Evolutionary conservation across 225 moss, liverwort and hornwort species (phyloP), one percentile per base, ranked within the genome.

Genomic region (Marchantia polymorpha): DNA sequence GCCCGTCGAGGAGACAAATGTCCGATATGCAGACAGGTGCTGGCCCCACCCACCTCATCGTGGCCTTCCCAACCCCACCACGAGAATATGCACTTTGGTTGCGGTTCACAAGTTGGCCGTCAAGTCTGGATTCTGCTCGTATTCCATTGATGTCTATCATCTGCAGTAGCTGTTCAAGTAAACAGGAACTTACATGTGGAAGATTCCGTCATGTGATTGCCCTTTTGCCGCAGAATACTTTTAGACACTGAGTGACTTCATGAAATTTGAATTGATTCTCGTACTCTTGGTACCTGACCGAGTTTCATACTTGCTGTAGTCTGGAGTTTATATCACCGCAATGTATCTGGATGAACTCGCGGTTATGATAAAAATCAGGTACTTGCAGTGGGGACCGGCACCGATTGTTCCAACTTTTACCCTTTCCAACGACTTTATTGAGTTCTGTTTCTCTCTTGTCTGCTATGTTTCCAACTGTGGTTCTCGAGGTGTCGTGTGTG

Each of bases 1-100:
- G 96, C 94, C 46, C 82, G 72, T 30, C 85, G 89, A 48, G 66
- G 69, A 64, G 76, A 88, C 17, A 90, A 91, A 75, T 97, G 96
- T 75, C 85, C 96, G 17, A 55, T 94, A 56, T 97, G 96, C 84
- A 90, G 96, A 76, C 96, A 93, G 94, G 94, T 94, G 59, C 76
- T 76, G 39, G 46, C 76, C 61, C 17, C 20, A 60, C 61, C 17
- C 20, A 60, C 19, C 17, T 12, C 56, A 19, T 1, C 2, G 2
- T 56, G 9, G 19, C 56, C 56, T 56, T 3, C 56, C 56, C n/a
- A 47, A 46, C 48, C n/a, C 17, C 27, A 29, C 29, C 12, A 29
- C 27, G 27, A 10, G 23, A 26, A 53, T 29, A 23, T n/a, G 51
- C 56, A 53, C 25, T 64, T 23, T 64, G 23, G 73, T n/a, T 12